Percentiles rank a stretch among this genome's conserved stretches.
Conservation (phyloP, 208 protist genomes). For the Phytomonas francai region DNA sequence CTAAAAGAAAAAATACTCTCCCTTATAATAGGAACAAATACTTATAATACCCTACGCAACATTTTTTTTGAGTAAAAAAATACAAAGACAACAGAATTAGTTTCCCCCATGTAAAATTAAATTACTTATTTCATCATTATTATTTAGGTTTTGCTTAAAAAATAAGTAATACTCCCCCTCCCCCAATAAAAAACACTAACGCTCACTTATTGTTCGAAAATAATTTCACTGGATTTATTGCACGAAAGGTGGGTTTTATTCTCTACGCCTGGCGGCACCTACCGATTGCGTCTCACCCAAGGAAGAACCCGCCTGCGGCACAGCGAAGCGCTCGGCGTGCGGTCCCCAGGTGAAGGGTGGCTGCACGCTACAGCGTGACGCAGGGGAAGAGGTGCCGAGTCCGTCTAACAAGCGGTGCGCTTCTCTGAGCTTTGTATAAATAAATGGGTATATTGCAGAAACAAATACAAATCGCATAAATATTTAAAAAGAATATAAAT, state of each 20-base stretch:
- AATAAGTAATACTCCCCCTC: no score
- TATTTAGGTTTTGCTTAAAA: neutral
- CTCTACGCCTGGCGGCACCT: neutral
- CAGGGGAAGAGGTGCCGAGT: no score
- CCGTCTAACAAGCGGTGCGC: no score
- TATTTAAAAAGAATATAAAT: no score
- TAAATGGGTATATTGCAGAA: no score
- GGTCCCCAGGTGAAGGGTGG: neutral
- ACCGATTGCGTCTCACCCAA: neutral
- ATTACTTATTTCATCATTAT: no score
- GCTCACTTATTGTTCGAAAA: neutral
- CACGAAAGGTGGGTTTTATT: neutral
- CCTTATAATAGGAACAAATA: neutral
- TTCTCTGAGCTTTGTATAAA: no score
- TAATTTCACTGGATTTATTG: neutral
- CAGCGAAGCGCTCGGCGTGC: neutral
- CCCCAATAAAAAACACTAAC: neutral
- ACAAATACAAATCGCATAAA: no score
- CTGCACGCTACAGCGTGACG: no score
- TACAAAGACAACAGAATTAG: conserved; percentile 1
- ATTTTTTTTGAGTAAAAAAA: no score
- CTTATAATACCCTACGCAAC: no score
- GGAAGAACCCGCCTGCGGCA: neutral
- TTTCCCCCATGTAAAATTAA: no score
- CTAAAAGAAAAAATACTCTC: neutral